phyloP scores from a whole-genome alignment of 2,329 filamentous ascomycete species.

The Ophiostoma pallidulum region DNA sequence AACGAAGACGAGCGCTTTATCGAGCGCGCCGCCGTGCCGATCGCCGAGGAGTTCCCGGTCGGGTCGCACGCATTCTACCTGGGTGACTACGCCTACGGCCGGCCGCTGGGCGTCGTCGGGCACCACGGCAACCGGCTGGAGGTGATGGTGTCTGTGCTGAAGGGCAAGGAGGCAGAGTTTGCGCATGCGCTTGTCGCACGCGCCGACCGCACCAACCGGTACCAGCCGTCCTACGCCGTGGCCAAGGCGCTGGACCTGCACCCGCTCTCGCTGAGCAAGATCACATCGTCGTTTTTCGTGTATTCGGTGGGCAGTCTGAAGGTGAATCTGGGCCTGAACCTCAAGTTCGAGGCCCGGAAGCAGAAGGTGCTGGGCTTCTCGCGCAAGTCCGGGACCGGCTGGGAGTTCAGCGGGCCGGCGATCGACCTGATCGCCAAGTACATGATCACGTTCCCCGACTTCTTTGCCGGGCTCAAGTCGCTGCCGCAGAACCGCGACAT shows the following conservation, averaged over 20 bases:
- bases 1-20: slow-evolving; percentile 91
- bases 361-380: slow-evolving; percentile 94
- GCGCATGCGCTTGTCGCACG: slow-evolving; percentile 61
- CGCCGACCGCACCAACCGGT: slow-evolving; percentile 62
- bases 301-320: slow-evolving; percentile 60
- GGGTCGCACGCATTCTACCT: slow-evolving; percentile 84
- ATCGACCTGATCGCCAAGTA: slow-evolving; percentile 74
- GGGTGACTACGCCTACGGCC: slow-evolving; percentile 85
- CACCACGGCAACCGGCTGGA: slow-evolving; percentile 66
- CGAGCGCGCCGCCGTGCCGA: slow-evolving; percentile 75
- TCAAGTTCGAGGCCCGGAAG: slow-evolving; percentile 95
- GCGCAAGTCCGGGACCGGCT: slow-evolving; percentile 72
- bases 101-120: slow-evolving; percentile 72
- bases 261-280: slow-evolving; percentile 82
- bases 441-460: slow-evolving; percentile 90
- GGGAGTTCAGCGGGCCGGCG: slow-evolving; percentile 89
- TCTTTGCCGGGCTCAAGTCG: slow-evolving; percentile 77
- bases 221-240: slow-evolving; percentile 81
- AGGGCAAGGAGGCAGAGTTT: slow-evolving; percentile 71
- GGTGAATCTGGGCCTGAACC: slow-evolving; percentile 84
- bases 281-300: slow-evolving; percentile 89
- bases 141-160: slow-evolving; percentile 64
- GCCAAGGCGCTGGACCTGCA: slow-evolving; percentile 74
- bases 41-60: slow-evolving; percentile 84
- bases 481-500: slow-evolving; percentile 82